phyloP scores from a whole-genome alignment of 1,284 basidiomycete species.

The Pseudozyma pruni region DNA sequence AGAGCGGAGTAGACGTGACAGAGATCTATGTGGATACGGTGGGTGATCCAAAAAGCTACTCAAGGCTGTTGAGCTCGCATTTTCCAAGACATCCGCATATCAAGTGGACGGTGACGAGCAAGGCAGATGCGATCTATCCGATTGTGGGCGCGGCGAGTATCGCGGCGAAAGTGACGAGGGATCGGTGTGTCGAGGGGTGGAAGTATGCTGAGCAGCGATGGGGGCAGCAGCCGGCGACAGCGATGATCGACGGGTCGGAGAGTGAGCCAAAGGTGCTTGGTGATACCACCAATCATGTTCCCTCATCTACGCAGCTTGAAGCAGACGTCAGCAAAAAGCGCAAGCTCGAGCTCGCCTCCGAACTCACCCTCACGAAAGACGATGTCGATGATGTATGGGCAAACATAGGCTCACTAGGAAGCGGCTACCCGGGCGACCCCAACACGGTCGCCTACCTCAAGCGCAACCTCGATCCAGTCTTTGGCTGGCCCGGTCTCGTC shows the following conservation, averaged over 20 bases:
- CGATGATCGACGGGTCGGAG: neutral
- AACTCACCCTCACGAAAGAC: neutral
- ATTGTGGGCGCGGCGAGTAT: conserved; percentile 97
- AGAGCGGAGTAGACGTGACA: conserved; percentile 82
- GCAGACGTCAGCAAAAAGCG: conserved; percentile 17
- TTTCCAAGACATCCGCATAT: conserved; percentile 62
- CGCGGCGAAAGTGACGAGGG: conserved; percentile 94
- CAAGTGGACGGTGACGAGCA: conserved; percentile 86
- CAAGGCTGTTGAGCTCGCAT: conserved; percentile 68
- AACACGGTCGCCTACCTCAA: conserved; percentile 89
- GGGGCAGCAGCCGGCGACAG: neutral
- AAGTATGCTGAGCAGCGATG: conserved; percentile 69
- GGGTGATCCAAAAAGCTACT: conserved; percentile 85
- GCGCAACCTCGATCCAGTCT: conserved; percentile 82
- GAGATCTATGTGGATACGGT: conserved; percentile 97
- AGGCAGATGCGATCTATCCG: conserved; percentile 94
- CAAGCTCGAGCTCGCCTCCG: conserved; percentile 13
- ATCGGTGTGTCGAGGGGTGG: conserved; percentile 90
- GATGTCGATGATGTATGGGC: conserved; percentile 14
- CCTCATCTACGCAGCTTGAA: neutral
- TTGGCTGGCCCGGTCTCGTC: conserved; percentile 89
- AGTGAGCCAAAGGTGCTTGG: conserved; percentile 7
- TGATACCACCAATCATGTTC: conserved; percentile 17
- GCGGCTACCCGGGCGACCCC: conserved; percentile 75
- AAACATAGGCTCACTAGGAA: conserved; percentile 26